These are phyloP conservation scores for Elongisporangium undulatum DNA, from an alignment of 352 stramenopile species.

Conservation along the genomic window DNA sequence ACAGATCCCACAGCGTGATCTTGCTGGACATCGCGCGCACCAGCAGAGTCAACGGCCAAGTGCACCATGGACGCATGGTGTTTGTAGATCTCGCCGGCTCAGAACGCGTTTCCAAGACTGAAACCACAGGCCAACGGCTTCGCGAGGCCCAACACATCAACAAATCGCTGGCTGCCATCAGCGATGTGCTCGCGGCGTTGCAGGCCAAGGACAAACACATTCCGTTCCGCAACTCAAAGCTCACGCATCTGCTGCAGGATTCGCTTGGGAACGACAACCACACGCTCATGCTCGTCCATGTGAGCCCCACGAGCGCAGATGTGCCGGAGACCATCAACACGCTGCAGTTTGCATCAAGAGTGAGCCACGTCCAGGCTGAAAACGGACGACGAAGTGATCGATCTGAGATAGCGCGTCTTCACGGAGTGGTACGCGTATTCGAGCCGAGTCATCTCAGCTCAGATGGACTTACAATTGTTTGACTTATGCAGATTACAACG, in stretches of 20 bases:
- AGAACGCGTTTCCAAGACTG: constrained; percentile 54
- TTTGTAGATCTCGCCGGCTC: constrained; percentile 81
- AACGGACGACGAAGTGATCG: constrained; percentile 42
- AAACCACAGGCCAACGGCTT: constrained; percentile 27
- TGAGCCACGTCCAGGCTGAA: constrained; percentile 36
- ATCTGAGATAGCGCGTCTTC: constrained; percentile 54
- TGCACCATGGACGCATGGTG: constrained; percentile 39
- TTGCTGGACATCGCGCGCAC: constrained; percentile 50
- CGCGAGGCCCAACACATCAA: constrained; percentile 79
- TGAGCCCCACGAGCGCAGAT: constrained; percentile 41
- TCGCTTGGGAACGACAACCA: constrained; percentile 40
- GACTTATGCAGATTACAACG: constrained; percentile 37
- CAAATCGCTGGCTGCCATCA: constrained; percentile 72
- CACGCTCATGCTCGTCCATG: constrained; percentile 60
- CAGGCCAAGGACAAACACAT: constrained; percentile 79
- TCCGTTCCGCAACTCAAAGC: constrained; percentile 81
- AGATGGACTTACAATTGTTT: background rate
- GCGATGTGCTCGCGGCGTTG: constrained; percentile 64
- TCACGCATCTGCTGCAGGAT: constrained; percentile 82
- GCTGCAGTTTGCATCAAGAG: constrained; percentile 69
- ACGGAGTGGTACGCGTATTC: constrained; percentile 41
- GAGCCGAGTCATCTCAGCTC: background rate
- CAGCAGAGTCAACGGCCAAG: constrained; percentile 36
- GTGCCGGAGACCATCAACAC: constrained; percentile 72
- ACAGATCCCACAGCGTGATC: constrained; percentile 54